These are phyloP conservation scores for Acacia melanoxylon DNA, from an alignment of 306 rosid species.

Conservation along the genomic window DNA sequence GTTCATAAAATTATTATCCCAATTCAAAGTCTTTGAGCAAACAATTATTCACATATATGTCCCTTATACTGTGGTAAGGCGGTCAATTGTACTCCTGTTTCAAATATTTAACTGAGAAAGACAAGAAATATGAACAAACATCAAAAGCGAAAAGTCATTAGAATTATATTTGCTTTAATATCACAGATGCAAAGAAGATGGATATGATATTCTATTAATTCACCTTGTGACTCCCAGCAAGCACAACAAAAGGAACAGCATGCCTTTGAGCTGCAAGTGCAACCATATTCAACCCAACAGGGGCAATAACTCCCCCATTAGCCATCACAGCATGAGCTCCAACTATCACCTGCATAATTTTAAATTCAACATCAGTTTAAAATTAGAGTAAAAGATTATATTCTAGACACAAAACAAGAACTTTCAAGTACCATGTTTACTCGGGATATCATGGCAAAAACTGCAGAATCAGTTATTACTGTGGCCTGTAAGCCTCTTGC, in stretches of 20 bases:
- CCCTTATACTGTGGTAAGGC: slow-evolving; percentile 9
- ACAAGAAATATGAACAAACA: slow-evolving; percentile 2
- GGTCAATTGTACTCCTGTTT: slow-evolving; percentile 16
- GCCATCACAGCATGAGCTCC: slow-evolving; percentile 99
- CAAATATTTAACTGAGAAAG: slow-evolving; percentile 8
- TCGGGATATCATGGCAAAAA: slow-evolving; percentile 84
- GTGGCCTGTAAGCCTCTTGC: slow-evolving; percentile 83
- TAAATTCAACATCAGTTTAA: slow-evolving; percentile 29
- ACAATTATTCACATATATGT: background rate
- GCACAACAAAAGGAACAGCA: slow-evolving; percentile 97
- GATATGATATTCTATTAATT: slow-evolving; percentile 18
- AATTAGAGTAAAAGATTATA: slow-evolving; percentile 8
- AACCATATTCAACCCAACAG: slow-evolving; percentile 94
- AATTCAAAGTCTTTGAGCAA: slow-evolving; percentile 2
- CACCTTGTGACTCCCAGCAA: slow-evolving; percentile 99
- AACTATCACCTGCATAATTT: slow-evolving; percentile 77
- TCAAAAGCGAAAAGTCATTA: background rate
- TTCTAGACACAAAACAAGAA: slow-evolving; percentile 2
- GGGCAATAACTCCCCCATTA: slow-evolving; percentile 95
- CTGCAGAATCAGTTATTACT: slow-evolving; percentile 80
- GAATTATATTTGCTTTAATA: slow-evolving; percentile 12
- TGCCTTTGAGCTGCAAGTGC: slow-evolving; percentile 99
- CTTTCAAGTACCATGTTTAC: slow-evolving; percentile 82
- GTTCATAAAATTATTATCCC: background rate
- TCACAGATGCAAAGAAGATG: slow-evolving; percentile 15